A percentile compares a stretch with the other conserved stretches of the same genome.
Evolutionary conservation across 371 early-diverging fungal species (phyloP).

Genomic region (Thermomucor indicae-seudaticae): DNA sequence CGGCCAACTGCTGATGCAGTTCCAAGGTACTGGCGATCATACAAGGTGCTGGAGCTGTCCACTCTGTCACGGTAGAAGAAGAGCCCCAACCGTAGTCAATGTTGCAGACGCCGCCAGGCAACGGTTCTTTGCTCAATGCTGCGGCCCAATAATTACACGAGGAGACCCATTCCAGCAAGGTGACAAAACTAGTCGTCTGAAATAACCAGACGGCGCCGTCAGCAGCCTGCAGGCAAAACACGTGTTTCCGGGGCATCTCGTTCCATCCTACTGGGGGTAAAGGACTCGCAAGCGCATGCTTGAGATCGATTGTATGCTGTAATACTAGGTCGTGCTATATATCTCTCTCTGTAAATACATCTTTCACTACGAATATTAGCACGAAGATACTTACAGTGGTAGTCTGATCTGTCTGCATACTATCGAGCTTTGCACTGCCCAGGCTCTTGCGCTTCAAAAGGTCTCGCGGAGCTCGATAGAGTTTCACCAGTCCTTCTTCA

Average conservation of each 20-base stretch:
- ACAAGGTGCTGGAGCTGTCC: conserved; percentile 26
- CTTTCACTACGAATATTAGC: background rate
- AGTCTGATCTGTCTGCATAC: too few relatives aligned
- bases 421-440: too few relatives aligned
- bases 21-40: conserved; percentile 14
- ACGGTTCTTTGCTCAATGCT: conserved; percentile 20
- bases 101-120: conserved; percentile 27
- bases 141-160: conserved; percentile 23
- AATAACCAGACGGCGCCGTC: conserved; percentile 32
- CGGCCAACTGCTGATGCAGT: conserved; percentile 6
- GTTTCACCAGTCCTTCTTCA: too few relatives aligned
- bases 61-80: conserved; percentile 11
- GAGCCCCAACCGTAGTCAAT: conserved; percentile 33
- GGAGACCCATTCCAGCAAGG: conserved; percentile 22
- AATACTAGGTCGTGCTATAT: background rate
- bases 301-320: conserved; percentile 1
- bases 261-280: conserved; percentile 24
- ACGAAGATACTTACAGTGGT: too few relatives aligned
- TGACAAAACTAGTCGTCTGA: conserved; percentile 16
- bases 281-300: conserved; percentile 13
- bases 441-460: too few relatives aligned
- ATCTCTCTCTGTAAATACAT: background rate
- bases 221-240: conserved; percentile 25
- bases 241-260: conserved; percentile 15
- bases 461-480: too few relatives aligned